Base-by-base conservation (phyloP, 2,329 filamentous ascomycete species). In the Cadophora gregata region DNA sequence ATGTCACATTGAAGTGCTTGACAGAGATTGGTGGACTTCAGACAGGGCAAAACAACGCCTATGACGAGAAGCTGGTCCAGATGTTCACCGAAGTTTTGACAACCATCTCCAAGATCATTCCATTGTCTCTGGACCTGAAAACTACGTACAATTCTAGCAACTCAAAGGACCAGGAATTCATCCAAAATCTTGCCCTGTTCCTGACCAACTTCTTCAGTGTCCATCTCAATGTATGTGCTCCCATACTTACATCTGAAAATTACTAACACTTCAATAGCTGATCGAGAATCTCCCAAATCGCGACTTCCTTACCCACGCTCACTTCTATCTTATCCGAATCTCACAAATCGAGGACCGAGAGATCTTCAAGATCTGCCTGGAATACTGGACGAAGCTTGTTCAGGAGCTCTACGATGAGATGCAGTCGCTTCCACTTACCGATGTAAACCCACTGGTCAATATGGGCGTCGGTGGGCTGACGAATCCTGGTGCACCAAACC, bases 331-430 rank as follows among this genome's bases (percentile, higher is more conserved):
- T 16, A 97, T 99, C 76, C 90, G 95, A 70, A 97, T 99, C 79
- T 97, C 94, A 58, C 94, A 99, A 81, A 99, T 99, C 72, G 96
- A 99, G 73, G 96, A 99, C 77, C 90, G 96, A 63, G 96, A 99
- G 79, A 97, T 99, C 71, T 99, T 99, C 88, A 99, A 99, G 85
- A 99, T 99, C 76, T 97, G 93, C 78, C 84, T 99, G 69, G 96
- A 99, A 79, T 99, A 99, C 82, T 99, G 96, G 96, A 96, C 96
- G 45, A 98, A 97, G 81, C 86, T 98, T 60, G 96, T 99, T 7
- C 95, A 97, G 76, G 96, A 98, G 80, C 86, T 99, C 25, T 99
- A 98, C 78, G 96, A 99, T 78, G 96, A 99, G 83, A 97, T 98
- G 94, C 96, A 99, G 80, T 88, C 93, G 70, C 88, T 98, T 3